Percentiles rank a stretch among this genome's conserved stretches.
phyloP scores from a whole-genome alignment of 148 eudicot species.

The Suaeda aralocaspica region DNA sequence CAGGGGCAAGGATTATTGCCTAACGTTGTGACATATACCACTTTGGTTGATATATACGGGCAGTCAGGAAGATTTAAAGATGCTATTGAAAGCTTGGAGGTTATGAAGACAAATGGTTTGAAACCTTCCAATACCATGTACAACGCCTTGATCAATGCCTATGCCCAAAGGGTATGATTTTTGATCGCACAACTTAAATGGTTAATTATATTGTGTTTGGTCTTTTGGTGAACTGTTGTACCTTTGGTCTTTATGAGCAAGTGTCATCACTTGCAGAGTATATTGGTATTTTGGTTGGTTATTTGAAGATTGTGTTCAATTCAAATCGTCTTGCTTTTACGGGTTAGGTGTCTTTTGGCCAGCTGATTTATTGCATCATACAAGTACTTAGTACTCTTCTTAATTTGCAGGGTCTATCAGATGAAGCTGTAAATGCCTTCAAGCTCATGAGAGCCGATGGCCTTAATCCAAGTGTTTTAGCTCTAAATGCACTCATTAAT shows the following conservation, averaged over 20 bases:
- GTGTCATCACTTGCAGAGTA: no score
- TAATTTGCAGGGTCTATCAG: conserved; percentile 74
- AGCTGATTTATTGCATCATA: conserved; percentile 14
- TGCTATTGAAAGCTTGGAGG: conserved; percentile 89
- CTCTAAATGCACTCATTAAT: conserved; percentile 85
- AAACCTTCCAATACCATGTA: conserved; percentile 86
- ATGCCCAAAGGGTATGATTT: conserved; percentile 98
- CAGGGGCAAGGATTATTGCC: conserved; percentile 80
- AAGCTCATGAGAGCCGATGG: conserved; percentile 88
- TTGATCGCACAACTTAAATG: no score
- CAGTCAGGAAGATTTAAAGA: conserved; percentile 84
- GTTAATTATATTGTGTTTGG: conserved; percentile 1
- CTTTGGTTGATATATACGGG: conserved; percentile 79
- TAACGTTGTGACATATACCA: conserved; percentile 85
- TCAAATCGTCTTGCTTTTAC: no score
- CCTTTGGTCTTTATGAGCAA: no score
- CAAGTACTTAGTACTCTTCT: conserved; percentile 13
- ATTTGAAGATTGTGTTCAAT: background rate
- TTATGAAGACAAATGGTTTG: conserved; percentile 81
- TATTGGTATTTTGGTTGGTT: background rate
- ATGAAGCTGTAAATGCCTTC: conserved; percentile 84
- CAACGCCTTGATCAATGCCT: conserved; percentile 97
- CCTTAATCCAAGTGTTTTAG: conserved; percentile 73
- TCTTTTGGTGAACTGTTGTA: background rate
- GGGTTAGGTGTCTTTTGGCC: no score